Conservation (phyloP, 805 yeast species). For the Candida adriatica region DNA sequence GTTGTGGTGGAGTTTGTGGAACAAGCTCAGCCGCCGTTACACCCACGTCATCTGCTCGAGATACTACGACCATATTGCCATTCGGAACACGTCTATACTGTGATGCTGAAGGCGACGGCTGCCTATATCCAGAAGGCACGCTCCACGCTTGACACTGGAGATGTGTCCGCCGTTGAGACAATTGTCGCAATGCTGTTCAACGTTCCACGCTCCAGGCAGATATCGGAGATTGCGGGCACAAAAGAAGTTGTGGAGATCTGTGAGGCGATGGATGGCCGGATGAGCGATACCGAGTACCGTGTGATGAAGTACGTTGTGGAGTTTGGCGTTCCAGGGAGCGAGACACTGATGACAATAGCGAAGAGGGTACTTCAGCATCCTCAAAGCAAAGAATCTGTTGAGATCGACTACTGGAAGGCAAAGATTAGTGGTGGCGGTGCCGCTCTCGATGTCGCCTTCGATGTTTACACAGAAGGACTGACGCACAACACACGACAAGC, state of each 20-base stretch:
- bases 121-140: not conserved
- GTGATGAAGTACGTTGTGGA: conserved; percentile 1
- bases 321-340: not conserved
- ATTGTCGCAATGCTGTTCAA: not conserved
- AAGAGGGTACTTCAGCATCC: conserved; percentile 5
- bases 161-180: not conserved
- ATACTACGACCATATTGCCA: not conserved
- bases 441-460: conserved; percentile 1
- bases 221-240: not conserved
- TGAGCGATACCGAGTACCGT: conserved; percentile 1
- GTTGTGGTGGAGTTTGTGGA: not conserved
- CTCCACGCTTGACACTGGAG: not conserved
- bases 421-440: too few relatives aligned
- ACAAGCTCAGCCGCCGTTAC: not conserved
- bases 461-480: conserved; percentile 1
- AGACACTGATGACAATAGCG: not conserved
- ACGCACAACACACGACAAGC: not conserved
- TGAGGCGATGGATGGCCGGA: conserved; percentile 2
- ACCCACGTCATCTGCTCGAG: conserved; percentile 2
- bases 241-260: conserved; percentile 9
- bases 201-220: not conserved
- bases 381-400: not conserved
- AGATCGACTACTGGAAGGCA: not conserved
- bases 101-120: not conserved
- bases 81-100: not conserved